Base-by-base conservation (phyloP, 2,329 filamentous ascomycete species). In the Macrophomina pseudophaseolina region DNA sequence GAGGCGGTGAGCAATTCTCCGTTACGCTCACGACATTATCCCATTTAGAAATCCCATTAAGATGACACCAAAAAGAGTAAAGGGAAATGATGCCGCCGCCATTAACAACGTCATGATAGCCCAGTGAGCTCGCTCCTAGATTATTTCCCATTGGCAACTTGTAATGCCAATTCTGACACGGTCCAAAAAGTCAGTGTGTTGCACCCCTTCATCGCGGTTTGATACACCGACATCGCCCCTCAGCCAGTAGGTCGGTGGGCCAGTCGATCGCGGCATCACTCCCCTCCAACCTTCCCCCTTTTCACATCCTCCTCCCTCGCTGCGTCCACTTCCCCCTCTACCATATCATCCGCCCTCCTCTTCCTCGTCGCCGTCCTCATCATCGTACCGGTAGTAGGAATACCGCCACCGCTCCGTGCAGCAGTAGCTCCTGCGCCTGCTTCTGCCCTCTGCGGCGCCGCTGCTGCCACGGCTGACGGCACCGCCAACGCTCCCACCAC, bases 401-500 rank as follows among this genome's bases (percentile, higher is more conserved):
- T 30, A 9, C 12, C 35, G 11, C 2, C 11, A 51, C 51, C 51
- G 51, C 30, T 14, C 42, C 35, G 30, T 12, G 35, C 35, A 38
- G 35, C 6, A 38, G 35, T 4, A 38, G 35, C 35, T 23, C 35
- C 35, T 38, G 35, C 35, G 28, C 30, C 42, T 62, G 60, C 35
- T 54, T 32, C 16, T 44, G 35, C 11, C 42, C 49, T 44, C 46
- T 6, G 14, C 33, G 32, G 23, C 9, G 14, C 9, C 23, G 42
- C n/a, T 23, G 51, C 49, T n/a, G 38, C 38, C 16, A 8, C 28
- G 2, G 35, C 23, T 3, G 23, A 3, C 23, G 23, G 23, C 23
- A 23, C 23, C 23, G 23, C 5, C 30, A 46, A 14, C 5, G 32
- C 64, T 6, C 64, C 53, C 1, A 60, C 7, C 23, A 84, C 69